Evolutionary conservation across 805 yeast species (phyloP).

Genomic region (Phaffomyces thermotolerans): DNA sequence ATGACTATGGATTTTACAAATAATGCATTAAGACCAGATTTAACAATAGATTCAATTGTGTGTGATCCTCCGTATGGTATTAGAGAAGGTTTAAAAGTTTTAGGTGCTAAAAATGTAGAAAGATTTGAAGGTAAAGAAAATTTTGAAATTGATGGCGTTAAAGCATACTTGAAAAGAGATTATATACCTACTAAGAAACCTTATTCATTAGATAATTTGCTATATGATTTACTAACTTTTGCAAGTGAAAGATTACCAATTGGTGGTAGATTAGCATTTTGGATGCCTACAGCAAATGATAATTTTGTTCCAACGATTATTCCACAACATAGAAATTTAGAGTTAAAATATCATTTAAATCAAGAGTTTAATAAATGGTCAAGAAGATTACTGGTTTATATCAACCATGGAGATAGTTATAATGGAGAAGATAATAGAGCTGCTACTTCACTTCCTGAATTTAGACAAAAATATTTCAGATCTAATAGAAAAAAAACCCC

Average conservation of each 20-base stretch:
- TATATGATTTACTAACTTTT: slow-evolving; percentile 72
- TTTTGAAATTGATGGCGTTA: slow-evolving; percentile 68
- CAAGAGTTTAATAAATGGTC: slow-evolving; percentile 95
- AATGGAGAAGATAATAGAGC: slow-evolving; percentile 40
- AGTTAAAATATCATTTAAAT: slow-evolving; percentile 64
- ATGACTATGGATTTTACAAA: slow-evolving; percentile 94
- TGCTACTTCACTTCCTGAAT: slow-evolving; percentile 21
- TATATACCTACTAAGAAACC: slow-evolving; percentile 92
- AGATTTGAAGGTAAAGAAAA: slow-evolving; percentile 67
- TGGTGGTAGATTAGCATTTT: slow-evolving; percentile 79
- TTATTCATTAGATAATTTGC: slow-evolving; percentile 65
- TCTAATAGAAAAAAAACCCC: slow-evolving; percentile 6
- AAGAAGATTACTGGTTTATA: slow-evolving; percentile 74
- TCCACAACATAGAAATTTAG: slow-evolving; percentile 72
- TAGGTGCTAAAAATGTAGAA: slow-evolving; percentile 73
- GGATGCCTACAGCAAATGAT: slow-evolving; percentile 98
- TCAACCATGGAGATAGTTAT: slow-evolving; percentile 51
- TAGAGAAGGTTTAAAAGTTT: slow-evolving; percentile 87
- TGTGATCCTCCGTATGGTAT: slow-evolving; percentile 99
- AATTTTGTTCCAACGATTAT: slow-evolving; percentile 61
- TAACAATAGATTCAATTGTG: slow-evolving; percentile 70
- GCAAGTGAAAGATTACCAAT: slow-evolving; percentile 64
- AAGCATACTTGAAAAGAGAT: slow-evolving; percentile 70
- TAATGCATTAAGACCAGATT: slow-evolving; percentile 59
- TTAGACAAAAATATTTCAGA: slow-evolving; percentile 23